Conservation (phyloP, 805 yeast species). For the Yueomyces sinensis region DNA sequence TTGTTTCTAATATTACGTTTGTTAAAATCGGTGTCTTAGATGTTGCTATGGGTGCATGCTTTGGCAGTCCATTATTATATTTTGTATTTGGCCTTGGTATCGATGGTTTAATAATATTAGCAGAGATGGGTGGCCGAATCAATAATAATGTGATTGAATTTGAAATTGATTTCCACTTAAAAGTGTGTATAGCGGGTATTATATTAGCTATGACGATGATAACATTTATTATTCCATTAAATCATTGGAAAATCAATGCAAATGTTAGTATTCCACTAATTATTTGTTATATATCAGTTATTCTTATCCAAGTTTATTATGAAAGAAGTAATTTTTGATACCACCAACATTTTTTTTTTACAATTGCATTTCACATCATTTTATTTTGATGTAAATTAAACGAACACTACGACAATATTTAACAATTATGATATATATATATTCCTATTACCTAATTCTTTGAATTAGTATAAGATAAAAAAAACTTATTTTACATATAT, state of each 20-base stretch:
- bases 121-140: conserved; percentile 1
- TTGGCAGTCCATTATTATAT: conserved; percentile 82
- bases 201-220: conserved; percentile 28
- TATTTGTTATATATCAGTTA: too few relatives aligned
- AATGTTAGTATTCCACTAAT: conserved; percentile 28
- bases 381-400: too few relatives aligned
- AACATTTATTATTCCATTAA: conserved; percentile 30
- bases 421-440: too few relatives aligned
- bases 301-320: too few relatives aligned
- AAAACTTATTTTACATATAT: too few relatives aligned
- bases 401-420: too few relatives aligned
- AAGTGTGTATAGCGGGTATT: conserved; percentile 28
- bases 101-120: conserved; percentile 42
- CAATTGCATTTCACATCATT: too few relatives aligned
- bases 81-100: conserved; percentile 69
- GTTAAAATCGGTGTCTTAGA: conserved; percentile 72
- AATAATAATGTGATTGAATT: conserved; percentile 18
- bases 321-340: too few relatives aligned
- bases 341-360: too few relatives aligned
- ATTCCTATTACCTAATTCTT: too few relatives aligned
- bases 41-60: conserved; percentile 92
- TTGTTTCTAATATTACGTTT: conserved; percentile 69
- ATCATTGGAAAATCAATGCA: conserved; percentile 33
- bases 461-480: too few relatives aligned
- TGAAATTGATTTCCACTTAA: conserved; percentile 27